Evolutionary conservation across 2,329 filamentous ascomycete species (phyloP), one percentile per base, ranked within the genome.

Genomic region (Botrytis elliptica): DNA sequence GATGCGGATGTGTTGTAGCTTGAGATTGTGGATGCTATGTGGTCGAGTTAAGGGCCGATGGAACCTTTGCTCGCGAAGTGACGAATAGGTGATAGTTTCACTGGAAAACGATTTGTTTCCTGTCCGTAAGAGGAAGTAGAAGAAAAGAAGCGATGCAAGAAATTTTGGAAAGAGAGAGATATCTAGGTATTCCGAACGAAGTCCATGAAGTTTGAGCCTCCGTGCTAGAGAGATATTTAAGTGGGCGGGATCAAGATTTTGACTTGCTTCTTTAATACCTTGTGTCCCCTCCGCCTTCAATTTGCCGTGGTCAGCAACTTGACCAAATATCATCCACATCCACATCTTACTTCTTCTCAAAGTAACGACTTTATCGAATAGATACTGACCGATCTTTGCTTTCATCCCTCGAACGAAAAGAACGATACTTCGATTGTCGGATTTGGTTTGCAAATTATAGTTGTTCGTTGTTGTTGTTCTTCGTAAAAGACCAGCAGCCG

Each of bases 21-120:
- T 20, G 59, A 4, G 22, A 22, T 38, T 38, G 59, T 62, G 59
- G 36, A 40, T 63, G 36, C 22, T 16, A 38, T 62, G 59, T 22
- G 62, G 64, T 40, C 46, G 33, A 33, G 4, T n/a, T 3, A 33
- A 29, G 10, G 36, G 36, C 38, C 66, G 66, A 57, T 57, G 49
- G 16, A 42, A 68, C 49, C 66, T 25, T 57, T 29, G 36, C 36
- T 68, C 66, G 66, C 36, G 20, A 68, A 57, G n/a, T 22, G 66
- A 42, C 66, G 49, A 68, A 68, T 68, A 6, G 20, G 36, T 29
- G n/a, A 4, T 14, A 2, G 46, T 18, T 68, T 4, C 3, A 25
- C 25, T 29, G 38, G n/a, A 16, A 22, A 55, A 67, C 25, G 36
- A 55, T 8, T 46, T 55, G 46, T 22, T 55, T 67, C 14, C 52